A percentile compares a stretch with the other conserved stretches of the same genome.
These are phyloP conservation scores for Phyllosticta citrichinensis DNA, from an alignment of 2,329 filamentous ascomycete genomes.

Conservation along the genomic window DNA sequence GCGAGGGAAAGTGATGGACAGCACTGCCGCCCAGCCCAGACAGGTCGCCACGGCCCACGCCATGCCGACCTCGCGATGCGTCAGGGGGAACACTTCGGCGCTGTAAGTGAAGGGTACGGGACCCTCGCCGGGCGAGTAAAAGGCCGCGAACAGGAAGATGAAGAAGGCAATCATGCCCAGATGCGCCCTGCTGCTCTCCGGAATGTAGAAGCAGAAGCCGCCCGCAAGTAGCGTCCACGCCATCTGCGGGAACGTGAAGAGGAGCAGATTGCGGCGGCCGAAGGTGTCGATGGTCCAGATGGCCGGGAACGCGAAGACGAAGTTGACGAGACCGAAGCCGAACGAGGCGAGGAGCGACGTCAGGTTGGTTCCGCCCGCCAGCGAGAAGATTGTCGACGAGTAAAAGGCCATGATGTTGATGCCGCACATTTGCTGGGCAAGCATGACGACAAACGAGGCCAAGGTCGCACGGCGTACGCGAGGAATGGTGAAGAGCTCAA, in stretches of 20 bases:
- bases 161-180: slow-evolving; percentile 46
- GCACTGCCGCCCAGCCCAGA: slow-evolving; percentile 47
- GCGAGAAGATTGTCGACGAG: slow-evolving; percentile 38
- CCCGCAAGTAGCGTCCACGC: slow-evolving; percentile 37
- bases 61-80: slow-evolving; percentile 64
- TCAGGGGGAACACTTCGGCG: slow-evolving; percentile 60
- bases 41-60: slow-evolving; percentile 58
- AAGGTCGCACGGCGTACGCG: slow-evolving; percentile 62
- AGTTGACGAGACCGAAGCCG: slow-evolving; percentile 50
- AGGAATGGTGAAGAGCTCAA: slow-evolving; percentile 57
- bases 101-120: slow-evolving; percentile 59
- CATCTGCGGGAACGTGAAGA: slow-evolving; percentile 43
- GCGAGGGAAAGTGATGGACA: slow-evolving; percentile 54
- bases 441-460: slow-evolving; percentile 72
- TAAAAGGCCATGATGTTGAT: slow-evolving; percentile 43
- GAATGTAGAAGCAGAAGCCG: slow-evolving; percentile 45
- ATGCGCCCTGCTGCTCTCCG: slow-evolving; percentile 28
- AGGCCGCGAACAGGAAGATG: slow-evolving; percentile 45
- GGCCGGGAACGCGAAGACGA: slow-evolving; percentile 49
- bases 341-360: slow-evolving; percentile 44
- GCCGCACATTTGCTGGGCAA: slow-evolving; percentile 52
- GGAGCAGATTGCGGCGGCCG: slow-evolving; percentile 41
- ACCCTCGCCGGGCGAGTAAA: slow-evolving; percentile 33
- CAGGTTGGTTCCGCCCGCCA: slow-evolving; percentile 25
- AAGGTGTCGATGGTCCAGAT: slow-evolving; percentile 48